Conservation (phyloP, 1,284 basidiomycete genomes). For the Sporisorium scitamineum region DNA sequence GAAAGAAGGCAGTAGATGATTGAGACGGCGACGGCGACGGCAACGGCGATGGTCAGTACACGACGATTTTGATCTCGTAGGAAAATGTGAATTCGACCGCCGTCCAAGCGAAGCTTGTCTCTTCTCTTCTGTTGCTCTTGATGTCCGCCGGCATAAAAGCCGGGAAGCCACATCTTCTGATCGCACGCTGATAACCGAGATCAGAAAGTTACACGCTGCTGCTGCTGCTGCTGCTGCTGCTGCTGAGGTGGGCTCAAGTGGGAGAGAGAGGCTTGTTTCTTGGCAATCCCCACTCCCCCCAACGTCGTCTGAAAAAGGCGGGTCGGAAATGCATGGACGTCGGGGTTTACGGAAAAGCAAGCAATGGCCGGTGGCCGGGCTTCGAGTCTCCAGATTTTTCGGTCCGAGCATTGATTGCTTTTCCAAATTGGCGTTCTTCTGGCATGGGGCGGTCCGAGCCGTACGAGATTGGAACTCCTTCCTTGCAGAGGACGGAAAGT, state of each 20-base stretch:
- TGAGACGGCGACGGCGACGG: background rate
- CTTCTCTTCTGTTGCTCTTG: too few species aligned
- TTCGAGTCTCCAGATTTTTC: too few species aligned
- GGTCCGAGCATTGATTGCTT: too few species aligned
- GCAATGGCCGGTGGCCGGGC: too few species aligned
- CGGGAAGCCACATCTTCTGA: background rate
- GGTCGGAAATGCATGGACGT: conserved; percentile 9
- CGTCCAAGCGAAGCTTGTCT: too few species aligned
- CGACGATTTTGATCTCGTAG: background rate
- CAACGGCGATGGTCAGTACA: background rate
- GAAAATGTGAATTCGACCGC: background rate
- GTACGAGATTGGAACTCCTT: too few species aligned
- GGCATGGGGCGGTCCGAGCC: too few species aligned
- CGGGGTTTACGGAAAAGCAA: conserved; percentile 17
- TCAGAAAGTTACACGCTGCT: background rate
- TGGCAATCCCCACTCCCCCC: background rate
- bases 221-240: too few species aligned
- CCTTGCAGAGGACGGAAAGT: too few species aligned
- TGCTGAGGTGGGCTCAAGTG: too few species aligned
- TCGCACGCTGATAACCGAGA: background rate
- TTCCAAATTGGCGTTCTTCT: too few species aligned
- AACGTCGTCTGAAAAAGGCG: background rate
- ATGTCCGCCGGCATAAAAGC: background rate
- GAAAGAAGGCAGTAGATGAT: background rate
- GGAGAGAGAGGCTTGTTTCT: background rate